Conservation (phyloP, 2,329 filamentous ascomycete genomes). For the Colletotrichum limetticola region DNA sequence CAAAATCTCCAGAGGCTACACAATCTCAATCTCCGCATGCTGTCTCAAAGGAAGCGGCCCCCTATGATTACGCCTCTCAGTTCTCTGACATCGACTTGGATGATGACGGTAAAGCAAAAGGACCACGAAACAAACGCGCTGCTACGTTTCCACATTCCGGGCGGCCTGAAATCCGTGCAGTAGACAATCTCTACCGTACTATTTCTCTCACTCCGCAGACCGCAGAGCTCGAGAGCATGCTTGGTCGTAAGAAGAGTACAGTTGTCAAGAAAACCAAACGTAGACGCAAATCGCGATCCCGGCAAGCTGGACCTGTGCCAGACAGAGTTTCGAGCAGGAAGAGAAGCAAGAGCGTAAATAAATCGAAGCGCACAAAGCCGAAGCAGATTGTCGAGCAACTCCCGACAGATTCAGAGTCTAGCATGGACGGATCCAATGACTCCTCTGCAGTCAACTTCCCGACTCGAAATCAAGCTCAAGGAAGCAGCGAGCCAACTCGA, state of each 20-base stretch:
- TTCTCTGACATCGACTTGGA: conserved; percentile 21
- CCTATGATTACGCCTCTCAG: background rate
- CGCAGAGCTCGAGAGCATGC: background rate
- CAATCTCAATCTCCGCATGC: background rate
- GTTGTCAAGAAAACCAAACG: background rate
- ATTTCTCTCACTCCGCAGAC: conserved; percentile 26
- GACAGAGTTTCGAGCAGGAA: conserved; percentile 31
- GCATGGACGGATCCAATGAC: conserved; percentile 31
- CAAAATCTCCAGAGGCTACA: background rate
- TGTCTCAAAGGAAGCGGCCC: background rate
- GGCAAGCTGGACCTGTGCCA: conserved; percentile 15
- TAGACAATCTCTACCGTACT: conserved; percentile 26
- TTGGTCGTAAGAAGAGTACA: conserved; percentile 11
- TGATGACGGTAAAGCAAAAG: background rate
- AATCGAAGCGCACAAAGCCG: conserved; percentile 1
- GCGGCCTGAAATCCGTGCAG: conserved; percentile 39
- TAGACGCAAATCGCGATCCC: background rate
- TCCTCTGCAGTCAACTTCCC: conserved; percentile 31
- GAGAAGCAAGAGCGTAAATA: background rate
- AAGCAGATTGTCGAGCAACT: conserved; percentile 17
- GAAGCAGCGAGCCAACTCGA: conserved; percentile 33
- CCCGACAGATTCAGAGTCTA: conserved; percentile 10
- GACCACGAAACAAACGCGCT: background rate
- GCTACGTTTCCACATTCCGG: conserved; percentile 20
- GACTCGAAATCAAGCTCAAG: conserved; percentile 27